phyloP scores from a whole-genome alignment of 2,329 filamentous ascomycete species.

The Diaporthe vexans region DNA sequence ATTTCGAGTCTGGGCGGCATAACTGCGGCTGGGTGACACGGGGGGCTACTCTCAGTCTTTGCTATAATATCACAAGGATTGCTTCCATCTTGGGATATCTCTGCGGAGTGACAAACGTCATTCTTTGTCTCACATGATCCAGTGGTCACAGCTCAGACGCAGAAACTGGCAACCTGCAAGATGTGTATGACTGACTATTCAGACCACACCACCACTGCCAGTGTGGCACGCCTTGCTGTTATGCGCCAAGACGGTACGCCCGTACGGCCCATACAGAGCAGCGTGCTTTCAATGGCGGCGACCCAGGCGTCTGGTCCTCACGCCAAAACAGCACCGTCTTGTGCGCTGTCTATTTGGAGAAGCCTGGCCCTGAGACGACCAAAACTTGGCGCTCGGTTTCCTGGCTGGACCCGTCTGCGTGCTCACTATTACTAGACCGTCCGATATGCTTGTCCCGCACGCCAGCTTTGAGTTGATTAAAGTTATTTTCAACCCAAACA shows the following conservation, averaged over 20 bases:
- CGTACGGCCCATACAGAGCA: neutral
- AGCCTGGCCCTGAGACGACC: neutral
- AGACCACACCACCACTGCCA: neutral
- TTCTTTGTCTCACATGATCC: no score
- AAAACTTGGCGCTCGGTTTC: slow-evolving; percentile 1
- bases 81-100: neutral
- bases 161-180: no score
- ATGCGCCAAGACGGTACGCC: neutral
- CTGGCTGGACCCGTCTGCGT: neutral
- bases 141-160: no score
- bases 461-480: slow-evolving; percentile 13
- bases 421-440: slow-evolving; percentile 6
- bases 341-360: neutral
- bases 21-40: neutral
- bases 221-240: no score
- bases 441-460: slow-evolving; percentile 1
- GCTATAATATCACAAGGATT: neutral
- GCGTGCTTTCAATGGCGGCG: no score
- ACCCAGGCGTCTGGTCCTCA: neutral
- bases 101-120: neutral
- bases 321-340: neutral
- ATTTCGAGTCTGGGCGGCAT: neutral
- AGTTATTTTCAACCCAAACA: slow-evolving; percentile 27
- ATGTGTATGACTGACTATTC: neutral
- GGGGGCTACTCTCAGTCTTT: neutral